Evolutionary conservation across 129 eudicot species (phyloP), one percentile per base, ranked within the genome.

Genomic region (Helichrysum umbraculigerum): DNA sequence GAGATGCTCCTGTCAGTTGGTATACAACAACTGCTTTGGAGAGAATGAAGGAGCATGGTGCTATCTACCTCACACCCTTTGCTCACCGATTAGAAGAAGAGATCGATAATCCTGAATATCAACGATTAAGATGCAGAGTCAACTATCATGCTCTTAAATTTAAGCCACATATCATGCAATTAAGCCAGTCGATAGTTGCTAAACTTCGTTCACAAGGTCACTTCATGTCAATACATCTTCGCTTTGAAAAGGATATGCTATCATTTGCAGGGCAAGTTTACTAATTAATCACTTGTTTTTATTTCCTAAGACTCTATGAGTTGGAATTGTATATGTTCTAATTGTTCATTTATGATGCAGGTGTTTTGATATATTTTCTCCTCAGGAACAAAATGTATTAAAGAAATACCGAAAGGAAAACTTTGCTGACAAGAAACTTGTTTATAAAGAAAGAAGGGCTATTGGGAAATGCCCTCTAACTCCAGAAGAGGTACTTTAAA

Each of bases 161-260:
- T 79, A 91, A 91, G 88, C 90, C 93, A 51, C 91, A 87, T 79
- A 94, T 94, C 64, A 87, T 94, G 97, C 90, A 91, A 79, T 76
- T 94, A 79, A 87, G 98, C 68, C 84, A 91, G 33, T 75, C 92
- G 32, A 91, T 94, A 72, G 99, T 94, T 47, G 87, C 86, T 28
- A 91, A 73, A 67, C 92, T 89, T 57, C 97, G 96, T 56, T 81
- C 91, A 39, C 90, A 94, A 83, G 96, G 98, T 65, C 97, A 89
- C 81, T 94, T 91, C 83, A 89, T 94, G 97, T 83, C 99, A 16
- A 91, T 94, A 78, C 99, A 94, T 83, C 99, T 94, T 76, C 97
- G 99, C 19, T 94, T 94, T 73, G 99, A 94, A 85, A 89, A 89
- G 92, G 97, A 94, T 83, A 94, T 94, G 99, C 84, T 94, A 74